Evolutionary conservation across 345 rosid genomes (phyloP).

Genomic region (Acer yangbiense): DNA sequence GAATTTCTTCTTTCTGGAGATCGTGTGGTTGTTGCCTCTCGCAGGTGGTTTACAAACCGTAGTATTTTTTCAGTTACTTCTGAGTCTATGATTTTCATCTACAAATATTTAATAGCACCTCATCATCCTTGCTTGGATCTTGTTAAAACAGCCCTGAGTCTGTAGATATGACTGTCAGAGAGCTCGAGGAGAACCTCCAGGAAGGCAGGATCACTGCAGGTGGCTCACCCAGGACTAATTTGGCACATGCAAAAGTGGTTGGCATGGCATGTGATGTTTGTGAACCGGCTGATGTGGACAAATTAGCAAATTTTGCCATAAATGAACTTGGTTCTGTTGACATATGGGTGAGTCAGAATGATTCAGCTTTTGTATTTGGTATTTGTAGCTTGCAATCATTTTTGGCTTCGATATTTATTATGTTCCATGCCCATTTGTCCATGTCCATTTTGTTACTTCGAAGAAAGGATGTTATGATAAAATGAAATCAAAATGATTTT

Average conservation of each 20-base stretch:
- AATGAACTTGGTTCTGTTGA: conserved; percentile 76
- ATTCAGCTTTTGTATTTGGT: neutral
- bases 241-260: conserved; percentile 67
- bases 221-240: conserved; percentile 46
- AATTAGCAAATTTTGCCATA: conserved; percentile 71
- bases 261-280: conserved; percentile 93
- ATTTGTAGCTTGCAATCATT: neutral
- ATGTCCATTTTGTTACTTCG: neutral
- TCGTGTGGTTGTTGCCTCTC: conserved; percentile 82
- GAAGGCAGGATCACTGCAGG: conserved; percentile 55
- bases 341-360: conserved; percentile 69
- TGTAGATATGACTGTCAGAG: conserved; percentile 71
- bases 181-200: conserved; percentile 76
- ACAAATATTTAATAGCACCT: conserved; percentile 17
- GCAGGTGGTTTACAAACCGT: conserved; percentile 51
- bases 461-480: neutral
- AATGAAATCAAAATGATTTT: neutral
- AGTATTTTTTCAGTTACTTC: neutral
- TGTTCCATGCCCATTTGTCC: neutral
- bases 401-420: neutral
- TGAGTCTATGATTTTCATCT: neutral
- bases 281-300: conserved; percentile 63
- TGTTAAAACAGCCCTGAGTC: conserved; percentile 64
- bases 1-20: conserved; percentile 97
- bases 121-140: conserved; percentile 17